Evolutionary conservation across 495 filamentous ascomycete species (phyloP).

Genomic region (Cryomyces minteri): DNA sequence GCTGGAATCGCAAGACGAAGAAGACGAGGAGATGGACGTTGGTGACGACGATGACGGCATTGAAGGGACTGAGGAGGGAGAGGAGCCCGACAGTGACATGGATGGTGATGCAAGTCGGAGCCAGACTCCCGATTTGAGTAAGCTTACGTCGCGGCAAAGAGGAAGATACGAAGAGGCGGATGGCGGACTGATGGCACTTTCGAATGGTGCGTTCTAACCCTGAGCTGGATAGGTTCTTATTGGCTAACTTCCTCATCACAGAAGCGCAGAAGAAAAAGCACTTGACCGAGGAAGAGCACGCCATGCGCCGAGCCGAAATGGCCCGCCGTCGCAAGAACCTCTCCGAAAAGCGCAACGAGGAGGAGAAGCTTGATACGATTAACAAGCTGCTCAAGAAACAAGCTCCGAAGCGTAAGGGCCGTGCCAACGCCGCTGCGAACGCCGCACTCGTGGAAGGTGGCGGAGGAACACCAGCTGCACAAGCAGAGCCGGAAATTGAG

Average conservation of each 20-base stretch:
- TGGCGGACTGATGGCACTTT: constrained; percentile 63
- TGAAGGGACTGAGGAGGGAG: constrained; percentile 27
- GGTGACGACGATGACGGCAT: constrained; percentile 35
- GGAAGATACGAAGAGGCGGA: constrained; percentile 51
- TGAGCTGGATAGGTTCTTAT: not conserved
- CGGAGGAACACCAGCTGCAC: constrained; percentile 34
- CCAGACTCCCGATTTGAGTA: constrained; percentile 62
- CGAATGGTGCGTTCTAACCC: constrained; percentile 40
- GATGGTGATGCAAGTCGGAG: constrained; percentile 48
- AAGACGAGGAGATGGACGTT: constrained; percentile 38
- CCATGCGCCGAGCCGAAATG: constrained; percentile 93
- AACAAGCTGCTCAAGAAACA: constrained; percentile 93
- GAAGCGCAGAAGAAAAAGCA: constrained; percentile 88
- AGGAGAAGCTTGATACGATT: constrained; percentile 99
- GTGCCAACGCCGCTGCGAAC: constrained; percentile 24
- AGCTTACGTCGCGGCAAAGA: constrained; percentile 76
- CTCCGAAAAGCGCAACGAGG: constrained; percentile 95
- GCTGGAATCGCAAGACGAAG: constrained; percentile 18
- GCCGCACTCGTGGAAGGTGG: constrained; percentile 30
- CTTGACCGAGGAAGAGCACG: constrained; percentile 83
- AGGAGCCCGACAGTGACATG: constrained; percentile 36
- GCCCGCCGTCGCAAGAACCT: constrained; percentile 84
- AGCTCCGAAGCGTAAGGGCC: constrained; percentile 62
- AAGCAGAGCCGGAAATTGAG: constrained; percentile 22
- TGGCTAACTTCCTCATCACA: constrained; percentile 16